These are phyloP conservation scores for Exophiala dermatitidis DNA, from an alignment of 2,329 filamentous ascomycete species.

Conservation along the genomic window DNA sequence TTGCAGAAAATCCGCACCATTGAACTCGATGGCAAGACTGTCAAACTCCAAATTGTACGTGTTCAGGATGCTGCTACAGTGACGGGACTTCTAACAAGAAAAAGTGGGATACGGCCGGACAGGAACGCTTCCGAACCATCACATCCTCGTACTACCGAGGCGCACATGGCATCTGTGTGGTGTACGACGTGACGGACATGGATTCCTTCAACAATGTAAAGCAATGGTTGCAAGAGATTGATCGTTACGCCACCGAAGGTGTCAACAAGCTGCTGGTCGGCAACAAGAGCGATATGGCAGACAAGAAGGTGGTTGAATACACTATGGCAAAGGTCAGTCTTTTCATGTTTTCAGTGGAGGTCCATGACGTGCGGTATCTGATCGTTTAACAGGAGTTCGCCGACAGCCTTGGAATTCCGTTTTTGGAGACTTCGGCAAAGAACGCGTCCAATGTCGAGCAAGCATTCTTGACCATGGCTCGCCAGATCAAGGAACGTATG, in stretches of 20 bases:
- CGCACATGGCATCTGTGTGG: slow-evolving; percentile 97
- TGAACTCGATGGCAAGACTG: slow-evolving; percentile 98
- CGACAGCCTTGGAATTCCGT: slow-evolving; percentile 95
- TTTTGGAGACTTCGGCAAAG: slow-evolving; percentile 99
- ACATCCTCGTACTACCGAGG: slow-evolving; percentile 99
- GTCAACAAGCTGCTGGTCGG: slow-evolving; percentile 99
- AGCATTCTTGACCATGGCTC: slow-evolving; percentile 98
- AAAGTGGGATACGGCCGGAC: slow-evolving; percentile 97
- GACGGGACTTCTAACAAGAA: slow-evolving; percentile 18
- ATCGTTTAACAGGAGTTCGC: slow-evolving; percentile 71
- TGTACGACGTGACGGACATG: slow-evolving; percentile 99
- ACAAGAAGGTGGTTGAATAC: slow-evolving; percentile 99
- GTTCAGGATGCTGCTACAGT: slow-evolving; percentile 23
- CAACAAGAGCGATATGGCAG: slow-evolving; percentile 99
- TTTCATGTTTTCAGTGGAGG: background rate
- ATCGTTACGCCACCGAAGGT: slow-evolving; percentile 96
- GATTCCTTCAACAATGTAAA: slow-evolving; percentile 99
- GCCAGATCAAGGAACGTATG: slow-evolving; percentile 99
- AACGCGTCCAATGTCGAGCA: slow-evolving; percentile 99
- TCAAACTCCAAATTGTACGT: slow-evolving; percentile 97
- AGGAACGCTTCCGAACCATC: slow-evolving; percentile 99
- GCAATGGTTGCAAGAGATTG: slow-evolving; percentile 99
- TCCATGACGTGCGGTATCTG: slow-evolving; percentile 1
- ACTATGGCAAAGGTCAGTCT: slow-evolving; percentile 87
- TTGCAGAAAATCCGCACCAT: slow-evolving; percentile 97